Evolutionary conservation across 2,329 filamentous ascomycete genomes (phyloP).

Genomic region (Diaporthe ampelina): DNA sequence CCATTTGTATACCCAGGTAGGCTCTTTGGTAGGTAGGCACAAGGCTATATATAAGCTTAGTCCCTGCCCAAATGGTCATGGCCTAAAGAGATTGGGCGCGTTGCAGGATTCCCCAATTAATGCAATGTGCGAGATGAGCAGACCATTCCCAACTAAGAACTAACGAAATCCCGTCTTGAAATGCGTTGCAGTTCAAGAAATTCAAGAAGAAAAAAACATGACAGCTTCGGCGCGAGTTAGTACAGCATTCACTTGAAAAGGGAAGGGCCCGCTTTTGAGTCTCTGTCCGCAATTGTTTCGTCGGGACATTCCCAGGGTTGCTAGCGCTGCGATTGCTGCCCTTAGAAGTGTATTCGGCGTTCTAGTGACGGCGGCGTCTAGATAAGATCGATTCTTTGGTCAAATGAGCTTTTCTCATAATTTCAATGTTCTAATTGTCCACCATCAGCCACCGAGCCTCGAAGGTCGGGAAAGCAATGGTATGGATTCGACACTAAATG

Average conservation of each 20-base stretch:
- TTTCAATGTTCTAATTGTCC: no score
- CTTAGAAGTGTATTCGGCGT: not conserved
- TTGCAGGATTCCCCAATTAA: not conserved
- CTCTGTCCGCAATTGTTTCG: not conserved
- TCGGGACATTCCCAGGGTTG: no score
- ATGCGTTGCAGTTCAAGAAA: not conserved
- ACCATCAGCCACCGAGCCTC: not conserved
- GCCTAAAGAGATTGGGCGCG: not conserved
- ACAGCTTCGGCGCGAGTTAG: not conserved
- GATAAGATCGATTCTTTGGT: not conserved
- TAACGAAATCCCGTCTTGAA: not conserved
- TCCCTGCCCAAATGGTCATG: not conserved
- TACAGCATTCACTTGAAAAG: not conserved
- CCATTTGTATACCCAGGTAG: not conserved
- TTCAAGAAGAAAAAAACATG: not conserved
- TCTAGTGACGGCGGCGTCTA: not conserved
- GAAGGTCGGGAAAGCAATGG: not conserved
- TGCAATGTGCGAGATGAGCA: not conserved
- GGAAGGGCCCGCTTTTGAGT: not conserved
- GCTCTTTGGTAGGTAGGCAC: not conserved
- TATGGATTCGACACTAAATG: not conserved
- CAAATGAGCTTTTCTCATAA: not conserved
- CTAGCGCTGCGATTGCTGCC: not conserved
- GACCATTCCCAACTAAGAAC: not conserved
- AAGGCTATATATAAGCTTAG: not conserved